Base-by-base conservation (phyloP, 2,329 filamentous ascomycete species). In the Raffaelea ambrosiae region DNA sequence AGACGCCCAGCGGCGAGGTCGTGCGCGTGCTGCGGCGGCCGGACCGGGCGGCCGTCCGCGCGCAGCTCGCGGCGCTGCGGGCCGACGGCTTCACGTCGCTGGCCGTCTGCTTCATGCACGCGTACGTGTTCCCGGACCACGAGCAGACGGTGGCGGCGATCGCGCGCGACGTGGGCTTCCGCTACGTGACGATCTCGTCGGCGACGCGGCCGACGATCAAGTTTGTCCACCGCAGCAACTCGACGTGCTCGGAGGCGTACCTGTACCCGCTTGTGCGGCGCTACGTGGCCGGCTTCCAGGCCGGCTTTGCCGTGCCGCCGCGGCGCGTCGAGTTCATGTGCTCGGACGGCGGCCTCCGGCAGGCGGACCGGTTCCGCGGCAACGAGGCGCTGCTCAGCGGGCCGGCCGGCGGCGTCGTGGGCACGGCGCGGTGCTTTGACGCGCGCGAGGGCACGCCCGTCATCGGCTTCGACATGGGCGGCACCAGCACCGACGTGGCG, bases 221-320 rank as follows among this genome's bases (percentile, higher is more conserved):
- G 61, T 67, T 86, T 18, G 76, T 86, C 1, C 80, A 83, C 4
- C 67, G 83, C 57, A 80, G 80, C 8, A 85, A 80, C 2, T 86
- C 81, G 19, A 81, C 83, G 2, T 84, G 80, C 55, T 83, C 82
- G 14, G 83, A 86, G 65, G 83, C 83, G 16, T 87, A 87, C 58
- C 68, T 87, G 20, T 86, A 83, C 0, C 83, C 83, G 0, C 78
- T 79, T 1, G 87, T 86, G 53, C 75, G 77, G 51, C 82, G 82
- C 57, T 87, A 87, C 58, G 83, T 86, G 48, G 70, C 74, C 39
- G 79, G 81, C 1, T 85, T 87, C 57, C 33, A 44, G n/a, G 4
- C 16, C 14, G 21, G 43, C 19, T 45, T 41, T 39, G 22, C 26
- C 81, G n/a, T 78, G 79, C 0, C 66, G 86, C 1, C 81, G 65